Conservation (phyloP, 2,329 filamentous ascomycete species). For the Verticillium nubilum region DNA sequence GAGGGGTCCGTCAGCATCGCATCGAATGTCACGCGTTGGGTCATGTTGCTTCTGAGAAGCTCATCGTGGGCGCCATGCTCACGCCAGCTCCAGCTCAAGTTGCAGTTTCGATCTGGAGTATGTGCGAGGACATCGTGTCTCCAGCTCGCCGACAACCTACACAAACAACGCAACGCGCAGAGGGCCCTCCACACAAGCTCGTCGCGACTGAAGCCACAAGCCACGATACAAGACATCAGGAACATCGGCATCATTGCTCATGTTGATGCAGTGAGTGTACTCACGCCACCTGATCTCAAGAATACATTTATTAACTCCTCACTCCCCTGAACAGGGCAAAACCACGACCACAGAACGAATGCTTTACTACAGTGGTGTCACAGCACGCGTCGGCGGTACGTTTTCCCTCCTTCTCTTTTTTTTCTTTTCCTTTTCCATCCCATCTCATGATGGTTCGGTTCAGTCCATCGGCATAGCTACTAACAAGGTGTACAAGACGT, state of each 20-base stretch:
- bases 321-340: conserved; percentile 60
- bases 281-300: not conserved
- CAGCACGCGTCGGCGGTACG: conserved; percentile 71
- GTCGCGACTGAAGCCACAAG: conserved; percentile 15
- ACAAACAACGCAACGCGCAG: not conserved
- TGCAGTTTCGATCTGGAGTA: not conserved
- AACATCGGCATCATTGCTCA: conserved; percentile 99
- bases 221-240: conserved; percentile 58
- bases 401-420: too few relatives aligned
- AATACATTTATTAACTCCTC: conserved; percentile 12
- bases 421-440: too few relatives aligned
- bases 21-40: not conserved
- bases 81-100: not conserved
- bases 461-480: not conserved
- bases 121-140: not conserved
- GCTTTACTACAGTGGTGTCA: conserved; percentile 93
- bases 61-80: not conserved
- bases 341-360: conserved; percentile 98
- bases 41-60: not conserved
- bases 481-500: conserved; percentile 57
- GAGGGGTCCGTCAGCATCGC: not conserved
- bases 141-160: not conserved
- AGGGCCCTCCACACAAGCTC: not conserved
- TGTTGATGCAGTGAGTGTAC: conserved; percentile 70
- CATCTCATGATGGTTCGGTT: too few relatives aligned